Evolutionary conservation across 306 rosid species (phyloP).

Genomic region (Sicyos edulis): DNA sequence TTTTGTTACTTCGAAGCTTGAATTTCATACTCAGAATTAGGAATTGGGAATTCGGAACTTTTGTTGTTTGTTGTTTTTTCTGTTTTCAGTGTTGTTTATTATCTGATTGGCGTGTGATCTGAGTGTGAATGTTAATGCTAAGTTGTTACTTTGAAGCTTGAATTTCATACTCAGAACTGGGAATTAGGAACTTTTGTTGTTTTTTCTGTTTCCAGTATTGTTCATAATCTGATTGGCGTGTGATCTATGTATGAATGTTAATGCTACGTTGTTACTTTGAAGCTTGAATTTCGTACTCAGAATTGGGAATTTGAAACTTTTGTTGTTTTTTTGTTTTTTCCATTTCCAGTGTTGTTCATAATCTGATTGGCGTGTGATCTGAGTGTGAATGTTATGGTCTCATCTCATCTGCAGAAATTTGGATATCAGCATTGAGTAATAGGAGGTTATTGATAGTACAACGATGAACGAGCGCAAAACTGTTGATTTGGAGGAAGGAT

Average conservation of each 20-base stretch:
- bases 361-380: background rate
- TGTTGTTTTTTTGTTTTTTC: background rate
- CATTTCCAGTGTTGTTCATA: background rate
- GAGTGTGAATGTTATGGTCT: background rate
- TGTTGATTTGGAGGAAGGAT: constrained; percentile 42
- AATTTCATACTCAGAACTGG: constrained; percentile 11
- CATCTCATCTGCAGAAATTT: constrained; percentile 24
- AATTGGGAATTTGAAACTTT: background rate
- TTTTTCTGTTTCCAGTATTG: background rate
- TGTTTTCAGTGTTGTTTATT: background rate
- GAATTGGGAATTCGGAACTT: background rate
- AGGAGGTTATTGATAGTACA: constrained; percentile 19
- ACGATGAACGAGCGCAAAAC: constrained; percentile 38
- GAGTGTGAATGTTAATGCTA: background rate
- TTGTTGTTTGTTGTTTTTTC: background rate
- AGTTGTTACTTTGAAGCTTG: constrained; percentile 14
- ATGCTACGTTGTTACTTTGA: too few relatives aligned
- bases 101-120: background rate
- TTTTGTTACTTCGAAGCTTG: constrained; percentile 11
- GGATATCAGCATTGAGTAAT: constrained; percentile 16
- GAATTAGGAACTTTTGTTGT: background rate
- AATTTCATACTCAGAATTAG: background rate
- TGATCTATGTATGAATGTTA: background rate
- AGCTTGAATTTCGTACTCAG: background rate
- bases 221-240: background rate